Conservation (phyloP, 2,329 filamentous ascomycete species). For the Elsinoe arachidis region DNA sequence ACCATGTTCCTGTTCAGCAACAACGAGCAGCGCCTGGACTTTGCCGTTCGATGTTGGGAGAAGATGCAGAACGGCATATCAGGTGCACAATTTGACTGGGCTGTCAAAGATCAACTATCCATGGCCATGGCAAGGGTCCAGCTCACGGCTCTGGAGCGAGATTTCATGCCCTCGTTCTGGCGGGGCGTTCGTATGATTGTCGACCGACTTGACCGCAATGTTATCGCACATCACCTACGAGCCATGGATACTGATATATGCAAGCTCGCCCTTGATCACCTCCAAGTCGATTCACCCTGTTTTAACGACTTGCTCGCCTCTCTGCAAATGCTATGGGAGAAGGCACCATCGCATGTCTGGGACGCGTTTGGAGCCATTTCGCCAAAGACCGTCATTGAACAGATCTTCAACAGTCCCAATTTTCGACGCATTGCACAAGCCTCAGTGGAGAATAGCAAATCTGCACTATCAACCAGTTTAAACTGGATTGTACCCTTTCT, state of each 20-base stretch:
- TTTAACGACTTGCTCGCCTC: slow-evolving; percentile 62
- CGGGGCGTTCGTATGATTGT: slow-evolving; percentile 65
- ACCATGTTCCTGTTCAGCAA: slow-evolving; percentile 74
- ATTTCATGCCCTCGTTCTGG: slow-evolving; percentile 67
- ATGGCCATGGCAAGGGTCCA: slow-evolving; percentile 57
- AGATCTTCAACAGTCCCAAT: slow-evolving; percentile 65
- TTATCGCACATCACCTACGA: slow-evolving; percentile 70
- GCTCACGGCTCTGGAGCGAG: slow-evolving; percentile 42
- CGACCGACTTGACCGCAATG: slow-evolving; percentile 60
- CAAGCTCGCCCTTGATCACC: slow-evolving; percentile 53
- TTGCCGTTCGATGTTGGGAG: slow-evolving; percentile 62
- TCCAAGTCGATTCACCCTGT: slow-evolving; percentile 45
- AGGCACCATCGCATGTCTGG: slow-evolving; percentile 76
- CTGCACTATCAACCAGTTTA: slow-evolving; percentile 53
- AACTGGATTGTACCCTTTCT: slow-evolving; percentile 74
- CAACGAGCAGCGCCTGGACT: slow-evolving; percentile 54
- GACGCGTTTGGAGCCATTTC: slow-evolving; percentile 75
- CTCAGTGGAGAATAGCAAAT: slow-evolving; percentile 44
- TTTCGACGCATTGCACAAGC: slow-evolving; percentile 51
- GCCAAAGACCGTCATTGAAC: slow-evolving; percentile 71
- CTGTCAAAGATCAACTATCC: slow-evolving; percentile 64
- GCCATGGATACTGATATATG: slow-evolving; percentile 66
- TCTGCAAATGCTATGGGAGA: slow-evolving; percentile 62
- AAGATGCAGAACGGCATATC: slow-evolving; percentile 57
- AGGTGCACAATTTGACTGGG: slow-evolving; percentile 75